Evolutionary conservation across 2,329 filamentous ascomycete species (phyloP).

Genomic region (Fusarium zealandicum): DNA sequence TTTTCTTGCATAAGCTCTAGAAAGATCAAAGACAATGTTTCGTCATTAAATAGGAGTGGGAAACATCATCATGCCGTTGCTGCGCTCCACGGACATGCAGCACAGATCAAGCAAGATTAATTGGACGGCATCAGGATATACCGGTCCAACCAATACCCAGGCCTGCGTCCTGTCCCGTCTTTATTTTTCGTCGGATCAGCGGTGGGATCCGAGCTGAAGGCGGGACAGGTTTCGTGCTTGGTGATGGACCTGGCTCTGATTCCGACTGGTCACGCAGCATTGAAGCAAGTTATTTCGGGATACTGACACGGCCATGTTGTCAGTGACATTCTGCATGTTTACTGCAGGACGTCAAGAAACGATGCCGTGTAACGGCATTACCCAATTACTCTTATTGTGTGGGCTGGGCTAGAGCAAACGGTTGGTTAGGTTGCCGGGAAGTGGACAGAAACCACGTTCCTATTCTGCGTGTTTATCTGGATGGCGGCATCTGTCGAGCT

Average conservation of each 20-base stretch:
- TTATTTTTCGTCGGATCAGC: too few relatives aligned
- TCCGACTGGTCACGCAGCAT: slow-evolving; percentile 21
- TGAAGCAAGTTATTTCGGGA: not conserved
- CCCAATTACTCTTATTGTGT: not conserved
- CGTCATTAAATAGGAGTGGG: not conserved
- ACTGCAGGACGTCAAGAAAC: not conserved
- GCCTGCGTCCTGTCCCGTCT: too few relatives aligned
- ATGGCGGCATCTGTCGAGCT: too few relatives aligned
- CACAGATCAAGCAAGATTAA: too few relatives aligned
- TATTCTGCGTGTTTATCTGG: too few relatives aligned
- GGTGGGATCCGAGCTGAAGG: not conserved
- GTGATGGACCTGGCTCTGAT: slow-evolving; percentile 1
- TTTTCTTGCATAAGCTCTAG: not conserved
- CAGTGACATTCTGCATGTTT: not conserved
- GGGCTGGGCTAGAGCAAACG: not conserved
- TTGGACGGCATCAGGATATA: not conserved
- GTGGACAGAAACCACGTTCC: too few relatives aligned
- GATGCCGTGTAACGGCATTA: not conserved
- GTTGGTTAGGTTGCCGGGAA: too few relatives aligned
- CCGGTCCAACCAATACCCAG: not conserved
- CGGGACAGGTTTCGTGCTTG: not conserved
- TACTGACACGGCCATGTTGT: not conserved
- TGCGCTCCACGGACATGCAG: too few relatives aligned
- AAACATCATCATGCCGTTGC: not conserved
- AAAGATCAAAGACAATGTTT: not conserved